phyloP scores from a whole-genome alignment of 2,329 filamentous ascomycete species.

The Aspergillaceae sp. region DNA sequence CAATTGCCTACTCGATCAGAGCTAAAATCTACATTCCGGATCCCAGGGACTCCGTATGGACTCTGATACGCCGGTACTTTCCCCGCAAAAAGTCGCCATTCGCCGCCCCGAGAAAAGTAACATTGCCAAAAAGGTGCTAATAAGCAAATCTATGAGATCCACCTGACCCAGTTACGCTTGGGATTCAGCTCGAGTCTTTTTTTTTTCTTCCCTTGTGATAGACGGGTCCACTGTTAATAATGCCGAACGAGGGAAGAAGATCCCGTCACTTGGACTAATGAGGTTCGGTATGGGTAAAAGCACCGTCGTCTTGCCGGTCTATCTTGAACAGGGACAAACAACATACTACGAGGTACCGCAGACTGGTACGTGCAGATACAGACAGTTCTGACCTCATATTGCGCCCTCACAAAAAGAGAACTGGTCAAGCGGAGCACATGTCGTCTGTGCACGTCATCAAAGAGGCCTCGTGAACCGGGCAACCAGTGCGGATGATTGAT shows the following conservation, averaged over 20 bases:
- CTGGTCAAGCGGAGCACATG: not conserved
- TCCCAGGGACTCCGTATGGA: conserved; percentile 2
- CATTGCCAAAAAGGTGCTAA: not conserved
- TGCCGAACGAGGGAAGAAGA: no score
- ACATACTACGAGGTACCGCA: not conserved
- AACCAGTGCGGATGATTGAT: not conserved
- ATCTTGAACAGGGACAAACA: no score
- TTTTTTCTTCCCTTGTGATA: not conserved
- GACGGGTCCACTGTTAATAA: no score
- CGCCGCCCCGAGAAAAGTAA: conserved; percentile 16
- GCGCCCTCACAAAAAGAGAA: not conserved
- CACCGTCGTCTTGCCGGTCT: no score
- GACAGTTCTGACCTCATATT: not conserved
- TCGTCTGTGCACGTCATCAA: not conserved
- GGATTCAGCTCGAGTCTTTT: conserved; percentile 4
- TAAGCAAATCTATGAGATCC: conserved; percentile 5
- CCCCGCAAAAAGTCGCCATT: conserved; percentile 22
- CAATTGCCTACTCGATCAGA: no score
- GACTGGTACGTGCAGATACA: not conserved
- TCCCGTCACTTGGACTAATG: no score
- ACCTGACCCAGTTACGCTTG: conserved; percentile 17
- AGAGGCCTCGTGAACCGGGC: not conserved
- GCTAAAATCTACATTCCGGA: conserved; percentile 8
- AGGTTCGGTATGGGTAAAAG: no score
- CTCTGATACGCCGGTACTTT: conserved; percentile 18